phyloP scores from a whole-genome alignment of 1,284 basidiomycete genomes.

The Ustilago sp. region DNA sequence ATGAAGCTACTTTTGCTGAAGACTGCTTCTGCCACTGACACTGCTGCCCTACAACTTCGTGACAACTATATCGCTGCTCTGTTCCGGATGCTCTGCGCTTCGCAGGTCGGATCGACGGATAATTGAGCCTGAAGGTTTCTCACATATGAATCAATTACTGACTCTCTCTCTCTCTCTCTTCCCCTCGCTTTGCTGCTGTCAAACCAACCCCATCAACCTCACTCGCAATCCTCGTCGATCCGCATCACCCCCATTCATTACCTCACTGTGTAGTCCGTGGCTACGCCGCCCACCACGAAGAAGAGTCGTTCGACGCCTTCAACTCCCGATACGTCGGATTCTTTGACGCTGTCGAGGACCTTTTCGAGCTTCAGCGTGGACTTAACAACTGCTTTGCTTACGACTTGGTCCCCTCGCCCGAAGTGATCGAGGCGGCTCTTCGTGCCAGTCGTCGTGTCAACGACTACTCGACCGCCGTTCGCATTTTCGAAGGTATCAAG shows the following conservation, averaged over 20 bases:
- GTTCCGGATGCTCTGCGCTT: not conserved
- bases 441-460: slow-evolving; percentile 90
- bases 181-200: not conserved
- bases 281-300: slow-evolving; percentile 71
- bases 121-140: no score
- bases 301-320: slow-evolving; percentile 94
- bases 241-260: not conserved
- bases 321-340: slow-evolving; percentile 92
- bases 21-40: not conserved
- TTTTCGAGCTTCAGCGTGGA: slow-evolving; percentile 87
- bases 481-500: slow-evolving; percentile 79
- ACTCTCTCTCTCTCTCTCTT: not conserved
- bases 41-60: not conserved
- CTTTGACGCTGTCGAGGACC: slow-evolving; percentile 90
- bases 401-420: slow-evolving; percentile 91
- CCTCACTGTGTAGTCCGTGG: slow-evolving; percentile 34
- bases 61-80: not conserved
- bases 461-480: slow-evolving; percentile 95
- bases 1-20: not conserved
- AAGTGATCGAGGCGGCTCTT: slow-evolving; percentile 89
- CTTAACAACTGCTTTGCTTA: slow-evolving; percentile 99
- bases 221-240: not conserved
- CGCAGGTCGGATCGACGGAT: not conserved
- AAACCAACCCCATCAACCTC: not conserved
- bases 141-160: not conserved